Conservation (phyloP, 1,139 yeast species). For the Suhomyces anneliseae region DNA sequence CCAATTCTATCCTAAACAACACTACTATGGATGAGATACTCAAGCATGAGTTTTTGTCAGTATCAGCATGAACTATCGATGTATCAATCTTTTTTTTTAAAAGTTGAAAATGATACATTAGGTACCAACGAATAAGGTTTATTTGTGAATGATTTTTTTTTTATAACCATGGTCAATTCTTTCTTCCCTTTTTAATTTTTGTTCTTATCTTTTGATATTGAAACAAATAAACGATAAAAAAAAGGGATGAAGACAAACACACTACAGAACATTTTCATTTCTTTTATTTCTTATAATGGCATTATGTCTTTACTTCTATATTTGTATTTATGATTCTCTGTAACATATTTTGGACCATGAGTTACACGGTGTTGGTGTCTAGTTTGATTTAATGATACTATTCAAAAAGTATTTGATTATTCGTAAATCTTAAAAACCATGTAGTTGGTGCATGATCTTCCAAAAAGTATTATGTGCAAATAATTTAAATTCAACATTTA, state of each 20-base stretch:
- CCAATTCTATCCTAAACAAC: slow-evolving; percentile 15
- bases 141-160: too few relatives aligned
- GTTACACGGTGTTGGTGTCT: slow-evolving; percentile 5
- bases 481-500: too few relatives aligned
- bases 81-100: too few relatives aligned
- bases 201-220: not conserved
- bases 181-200: slow-evolving; percentile 5
- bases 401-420: not conserved
- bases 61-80: too few relatives aligned
- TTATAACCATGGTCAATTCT: slow-evolving; percentile 9
- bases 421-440: not conserved
- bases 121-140: too few relatives aligned
- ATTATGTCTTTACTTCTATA: not conserved
- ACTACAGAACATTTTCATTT: slow-evolving; percentile 1
- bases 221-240: too few relatives aligned
- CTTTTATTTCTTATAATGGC: slow-evolving; percentile 1
- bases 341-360: slow-evolving; percentile 2
- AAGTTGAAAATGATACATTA: too few relatives aligned
- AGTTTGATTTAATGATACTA: slow-evolving; percentile 4
- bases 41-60: too few relatives aligned
- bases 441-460: too few relatives aligned
- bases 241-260: too few relatives aligned
- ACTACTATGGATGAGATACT: slow-evolving; percentile 9
- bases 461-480: too few relatives aligned
- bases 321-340: not conserved